Conservation (phyloP, 129 eudicot genomes). For the Chrysanthemum lavandulifolium region DNA sequence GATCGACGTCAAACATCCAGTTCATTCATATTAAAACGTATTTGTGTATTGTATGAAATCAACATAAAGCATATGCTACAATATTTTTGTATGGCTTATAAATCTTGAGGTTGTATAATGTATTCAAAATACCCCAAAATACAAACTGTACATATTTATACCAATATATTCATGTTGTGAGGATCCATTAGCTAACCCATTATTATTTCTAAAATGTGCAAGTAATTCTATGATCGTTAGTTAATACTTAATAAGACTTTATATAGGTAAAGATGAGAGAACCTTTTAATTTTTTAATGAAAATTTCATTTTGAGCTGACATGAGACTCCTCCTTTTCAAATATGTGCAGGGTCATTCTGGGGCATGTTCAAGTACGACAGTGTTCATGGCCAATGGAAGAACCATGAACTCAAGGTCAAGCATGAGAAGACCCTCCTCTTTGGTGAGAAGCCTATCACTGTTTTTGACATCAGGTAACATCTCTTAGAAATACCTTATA, state of each 20-base stretch:
- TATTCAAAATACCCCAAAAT: background rate
- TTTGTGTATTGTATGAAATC: too few relatives aligned
- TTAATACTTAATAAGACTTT: background rate
- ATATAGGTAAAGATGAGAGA: conserved; percentile 10
- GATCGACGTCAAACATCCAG: too few relatives aligned
- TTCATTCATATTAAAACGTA: background rate
- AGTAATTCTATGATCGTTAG: background rate
- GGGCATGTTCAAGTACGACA: conserved; percentile 31
- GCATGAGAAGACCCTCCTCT: too few relatives aligned
- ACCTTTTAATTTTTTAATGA: background rate
- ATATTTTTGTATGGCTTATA: too few relatives aligned
- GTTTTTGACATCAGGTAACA: too few relatives aligned
- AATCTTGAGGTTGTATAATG: too few relatives aligned
- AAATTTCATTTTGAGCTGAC: background rate
- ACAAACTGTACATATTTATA: background rate
- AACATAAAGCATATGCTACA: too few relatives aligned
- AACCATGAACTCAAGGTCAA: too few relatives aligned
- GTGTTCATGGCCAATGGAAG: too few relatives aligned
- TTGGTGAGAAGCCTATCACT: too few relatives aligned
- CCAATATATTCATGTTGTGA: background rate
- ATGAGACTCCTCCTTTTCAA: conserved; percentile 7
- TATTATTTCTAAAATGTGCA: background rate
- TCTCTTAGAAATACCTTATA: too few relatives aligned
- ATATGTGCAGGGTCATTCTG: conserved; percentile 77
- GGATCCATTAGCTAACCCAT: too few relatives aligned